Percentiles rank a stretch among this genome's conserved stretches.
phyloP scores from a whole-genome alignment of 305 asterid species.

The Striga hermonthica region DNA sequence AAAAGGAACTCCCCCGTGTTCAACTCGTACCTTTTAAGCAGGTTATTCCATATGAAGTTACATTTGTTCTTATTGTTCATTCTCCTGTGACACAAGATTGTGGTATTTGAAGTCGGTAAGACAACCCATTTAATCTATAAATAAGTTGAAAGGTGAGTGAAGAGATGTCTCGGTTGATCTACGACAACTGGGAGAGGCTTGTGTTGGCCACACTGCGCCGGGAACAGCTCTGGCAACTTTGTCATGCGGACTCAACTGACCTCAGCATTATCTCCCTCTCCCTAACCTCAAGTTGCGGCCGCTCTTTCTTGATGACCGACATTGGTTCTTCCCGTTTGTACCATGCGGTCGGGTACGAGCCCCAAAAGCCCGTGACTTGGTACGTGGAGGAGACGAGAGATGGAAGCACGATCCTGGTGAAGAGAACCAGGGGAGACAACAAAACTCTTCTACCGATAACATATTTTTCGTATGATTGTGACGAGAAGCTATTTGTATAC shows the following conservation, averaged over 20 bases:
- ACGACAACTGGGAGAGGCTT: constrained; percentile 31
- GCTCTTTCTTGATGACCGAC: neutral
- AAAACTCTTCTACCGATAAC: neutral
- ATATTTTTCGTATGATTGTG: constrained; percentile 7
- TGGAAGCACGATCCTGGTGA: constrained; percentile 22
- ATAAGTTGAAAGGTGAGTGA: neutral
- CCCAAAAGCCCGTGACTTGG: neutral
- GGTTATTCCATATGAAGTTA: too few species aligned
- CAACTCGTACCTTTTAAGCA: too few species aligned
- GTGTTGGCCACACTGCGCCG: constrained; percentile 19
- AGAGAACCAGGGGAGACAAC: constrained; percentile 6
- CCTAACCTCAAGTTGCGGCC: neutral
- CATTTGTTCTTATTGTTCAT: too few species aligned
- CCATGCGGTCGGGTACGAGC: neutral
- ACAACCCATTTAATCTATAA: too few species aligned
- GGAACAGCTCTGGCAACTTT: constrained; percentile 27
- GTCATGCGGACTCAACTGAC: constrained; percentile 17
- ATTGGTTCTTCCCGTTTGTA: neutral
- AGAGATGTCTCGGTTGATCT: constrained; percentile 7
- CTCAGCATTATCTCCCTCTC: constrained; percentile 11
- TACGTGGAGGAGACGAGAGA: neutral
- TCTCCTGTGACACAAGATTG: too few species aligned
- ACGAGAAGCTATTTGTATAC: constrained; percentile 23
- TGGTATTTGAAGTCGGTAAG: too few species aligned
- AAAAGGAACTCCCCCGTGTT: too few species aligned